Evolutionary conservation across 805 yeast genomes (phyloP).

Genomic region (Barnettozyma botsteinii): DNA sequence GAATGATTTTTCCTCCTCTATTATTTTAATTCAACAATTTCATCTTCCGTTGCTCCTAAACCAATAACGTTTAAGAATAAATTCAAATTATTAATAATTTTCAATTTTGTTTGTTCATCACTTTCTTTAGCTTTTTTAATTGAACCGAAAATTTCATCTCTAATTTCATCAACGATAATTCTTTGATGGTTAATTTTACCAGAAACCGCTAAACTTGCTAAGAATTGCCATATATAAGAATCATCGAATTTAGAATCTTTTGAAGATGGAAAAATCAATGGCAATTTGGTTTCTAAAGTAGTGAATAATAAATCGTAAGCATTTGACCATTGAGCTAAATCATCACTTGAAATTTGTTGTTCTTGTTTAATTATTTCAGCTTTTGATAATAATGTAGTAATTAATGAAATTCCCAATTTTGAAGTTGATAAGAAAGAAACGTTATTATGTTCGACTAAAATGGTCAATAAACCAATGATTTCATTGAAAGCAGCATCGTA

Average conservation of each 20-base stretch:
- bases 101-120: slow-evolving; percentile 39
- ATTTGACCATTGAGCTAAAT: slow-evolving; percentile 56
- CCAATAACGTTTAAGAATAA: slow-evolving; percentile 96
- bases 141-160: slow-evolving; percentile 88
- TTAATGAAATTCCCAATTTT: slow-evolving; percentile 77
- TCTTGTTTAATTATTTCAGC: slow-evolving; percentile 91
- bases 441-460: slow-evolving; percentile 64
- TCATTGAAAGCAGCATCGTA: slow-evolving; percentile 71
- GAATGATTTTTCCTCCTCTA: background rate
- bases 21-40: slow-evolving; percentile 67
- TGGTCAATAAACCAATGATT: slow-evolving; percentile 68
- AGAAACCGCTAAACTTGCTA: slow-evolving; percentile 89
- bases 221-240: slow-evolving; percentile 87
- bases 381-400: slow-evolving; percentile 86
- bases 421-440: slow-evolving; percentile 49
- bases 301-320: slow-evolving; percentile 81
- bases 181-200: slow-evolving; percentile 89
- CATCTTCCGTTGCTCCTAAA: slow-evolving; percentile 82
- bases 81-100: slow-evolving; percentile 73
- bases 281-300: slow-evolving; percentile 69
- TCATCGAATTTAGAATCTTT: slow-evolving; percentile 21
- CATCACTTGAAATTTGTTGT: slow-evolving; percentile 41
- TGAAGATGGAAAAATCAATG: slow-evolving; percentile 76
- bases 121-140: slow-evolving; percentile 65
- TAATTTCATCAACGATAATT: slow-evolving; percentile 86